Evolutionary conservation across 2,329 filamentous ascomycete species (phyloP), one percentile per base, ranked within the genome.

Genomic region (Aspergillus carbonarius): DNA sequence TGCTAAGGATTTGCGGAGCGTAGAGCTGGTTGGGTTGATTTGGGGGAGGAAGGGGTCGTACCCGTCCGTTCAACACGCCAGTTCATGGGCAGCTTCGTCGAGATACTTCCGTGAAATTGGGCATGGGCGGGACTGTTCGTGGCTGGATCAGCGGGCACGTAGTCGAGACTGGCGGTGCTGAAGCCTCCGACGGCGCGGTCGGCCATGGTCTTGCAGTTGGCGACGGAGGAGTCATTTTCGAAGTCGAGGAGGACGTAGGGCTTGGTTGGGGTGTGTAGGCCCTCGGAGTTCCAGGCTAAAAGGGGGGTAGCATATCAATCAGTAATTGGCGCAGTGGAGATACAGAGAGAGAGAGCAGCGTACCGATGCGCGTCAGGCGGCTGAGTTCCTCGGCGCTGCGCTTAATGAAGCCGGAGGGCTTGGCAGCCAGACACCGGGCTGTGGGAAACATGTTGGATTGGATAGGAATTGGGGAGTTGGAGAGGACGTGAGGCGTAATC

Each of bases 81-180:
- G 54, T 93, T 84, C 10, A 80, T 77, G 0, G 95, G 95, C 1
- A 99, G 84, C 57, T 91, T 86, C 12, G 89, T 96, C 2, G 92
- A 96, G 71, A 99, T 98, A 57, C 74, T 85, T 63, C 95, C 95
- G 77, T 93, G 87, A 79, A 98, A 99, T 60, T 89, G 85, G 17
- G 88, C 87, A 76, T 96, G 90, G 30, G 86, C 80, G 18, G 85
- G 84, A 47, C 66, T 69, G 54, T 74, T 72, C 5, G 74, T 69
- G 1, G 74, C 66, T 25, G 72, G 61, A 20, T 83, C 79, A 3
- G 74, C 76, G n/a, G 78, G 78, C 40, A 87, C 78, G 72, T 86
- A 88, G 67, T 93, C 89, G 60, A 98, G 81, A 46, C 85, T 78
- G 42, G 87, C 89, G 17, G 84, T 85, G 34, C 93, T 96, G 78